phyloP scores from a whole-genome alignment of 495 filamentous ascomycete species.

The Aspergillus saccharolyticus region DNA sequence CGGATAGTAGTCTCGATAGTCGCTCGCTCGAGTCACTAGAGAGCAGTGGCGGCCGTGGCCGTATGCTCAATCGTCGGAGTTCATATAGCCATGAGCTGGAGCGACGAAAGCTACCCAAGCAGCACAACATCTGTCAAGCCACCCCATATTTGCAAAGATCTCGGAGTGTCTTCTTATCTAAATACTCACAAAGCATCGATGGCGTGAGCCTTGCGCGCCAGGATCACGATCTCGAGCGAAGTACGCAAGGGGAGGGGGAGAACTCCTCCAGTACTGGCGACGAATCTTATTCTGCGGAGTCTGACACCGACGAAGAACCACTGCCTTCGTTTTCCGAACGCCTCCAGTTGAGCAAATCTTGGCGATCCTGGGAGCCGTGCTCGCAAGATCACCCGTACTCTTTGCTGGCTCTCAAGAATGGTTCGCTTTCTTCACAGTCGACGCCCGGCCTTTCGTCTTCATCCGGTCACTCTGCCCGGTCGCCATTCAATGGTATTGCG shows the following conservation, averaged over 20 bases:
- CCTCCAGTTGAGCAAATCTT: conserved; percentile 1
- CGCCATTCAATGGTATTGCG: conserved; percentile 8
- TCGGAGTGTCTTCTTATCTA: conserved; percentile 31
- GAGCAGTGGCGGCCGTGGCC: conserved; percentile 21
- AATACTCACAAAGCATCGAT: conserved; percentile 19
- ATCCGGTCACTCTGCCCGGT: background rate
- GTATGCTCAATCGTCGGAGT: conserved; percentile 23
- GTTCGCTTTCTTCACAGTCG: background rate
- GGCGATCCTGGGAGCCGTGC: conserved; percentile 19
- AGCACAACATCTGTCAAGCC: conserved; percentile 15
- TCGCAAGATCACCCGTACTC: conserved; percentile 6
- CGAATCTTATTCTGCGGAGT: conserved; percentile 17
- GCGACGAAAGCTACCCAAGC: conserved; percentile 16
- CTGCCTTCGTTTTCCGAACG: conserved; percentile 8
- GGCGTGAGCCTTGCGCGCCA: conserved; percentile 10
- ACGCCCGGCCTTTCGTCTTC: background rate
- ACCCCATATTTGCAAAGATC: conserved; percentile 25
- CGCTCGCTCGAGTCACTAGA: conserved; percentile 21
- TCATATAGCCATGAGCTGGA: conserved; percentile 35
- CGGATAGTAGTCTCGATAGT: conserved; percentile 14
- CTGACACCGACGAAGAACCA: conserved; percentile 24
- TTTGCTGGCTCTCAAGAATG: background rate
- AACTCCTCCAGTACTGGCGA: conserved; percentile 11
- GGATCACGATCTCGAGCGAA: background rate
- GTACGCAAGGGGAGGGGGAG: conserved; percentile 9